phyloP scores from a whole-genome alignment of 2,329 filamentous ascomycete species.

The Claviceps capensis region DNA sequence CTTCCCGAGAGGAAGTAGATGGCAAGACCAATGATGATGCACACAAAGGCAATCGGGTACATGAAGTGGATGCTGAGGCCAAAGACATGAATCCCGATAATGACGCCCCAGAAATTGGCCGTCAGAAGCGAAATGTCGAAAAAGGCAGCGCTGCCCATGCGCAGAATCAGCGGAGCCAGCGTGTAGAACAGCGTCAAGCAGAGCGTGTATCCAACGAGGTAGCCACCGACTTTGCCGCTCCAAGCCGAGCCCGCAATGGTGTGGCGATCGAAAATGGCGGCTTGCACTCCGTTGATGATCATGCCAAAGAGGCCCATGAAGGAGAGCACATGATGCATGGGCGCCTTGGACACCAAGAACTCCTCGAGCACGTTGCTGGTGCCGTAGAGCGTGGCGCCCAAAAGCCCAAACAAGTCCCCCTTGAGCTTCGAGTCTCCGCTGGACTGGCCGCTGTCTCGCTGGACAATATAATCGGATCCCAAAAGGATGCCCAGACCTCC shows the following conservation, averaged over 20 bases:
- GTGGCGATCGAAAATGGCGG: constrained; percentile 75
- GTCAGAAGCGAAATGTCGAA: constrained; percentile 93
- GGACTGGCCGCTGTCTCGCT: constrained; percentile 54
- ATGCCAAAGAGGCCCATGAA: constrained; percentile 82
- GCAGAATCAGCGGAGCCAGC: constrained; percentile 73
- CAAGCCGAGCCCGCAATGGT: constrained; percentile 8
- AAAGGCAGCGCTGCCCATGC: constrained; percentile 82
- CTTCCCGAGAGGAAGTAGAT: constrained; percentile 79
- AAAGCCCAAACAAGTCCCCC: constrained; percentile 81
- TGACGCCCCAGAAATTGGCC: constrained; percentile 92
- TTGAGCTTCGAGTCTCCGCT: constrained; percentile 58
- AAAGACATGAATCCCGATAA: constrained; percentile 83
- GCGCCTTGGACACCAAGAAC: constrained; percentile 76
- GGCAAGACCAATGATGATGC: constrained; percentile 75
- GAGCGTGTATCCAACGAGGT: constrained; percentile 81
- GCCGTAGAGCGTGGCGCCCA: constrained; percentile 85
- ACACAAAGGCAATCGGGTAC: constrained; percentile 90
- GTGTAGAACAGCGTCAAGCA: constrained; percentile 77
- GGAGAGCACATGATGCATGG: constrained; percentile 84
- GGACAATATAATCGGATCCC: constrained; percentile 68
- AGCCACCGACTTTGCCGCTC: constrained; percentile 47
- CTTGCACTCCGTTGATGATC: constrained; percentile 82
- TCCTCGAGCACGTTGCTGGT: constrained; percentile 86
- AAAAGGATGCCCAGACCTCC: constrained; percentile 82
- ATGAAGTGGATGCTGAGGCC: constrained; percentile 68